A percentile compares a stretch with the other conserved stretches of the same genome.
Conservation (phyloP, 2,329 filamentous ascomycete genomes). For the Diatrype stigma region DNA sequence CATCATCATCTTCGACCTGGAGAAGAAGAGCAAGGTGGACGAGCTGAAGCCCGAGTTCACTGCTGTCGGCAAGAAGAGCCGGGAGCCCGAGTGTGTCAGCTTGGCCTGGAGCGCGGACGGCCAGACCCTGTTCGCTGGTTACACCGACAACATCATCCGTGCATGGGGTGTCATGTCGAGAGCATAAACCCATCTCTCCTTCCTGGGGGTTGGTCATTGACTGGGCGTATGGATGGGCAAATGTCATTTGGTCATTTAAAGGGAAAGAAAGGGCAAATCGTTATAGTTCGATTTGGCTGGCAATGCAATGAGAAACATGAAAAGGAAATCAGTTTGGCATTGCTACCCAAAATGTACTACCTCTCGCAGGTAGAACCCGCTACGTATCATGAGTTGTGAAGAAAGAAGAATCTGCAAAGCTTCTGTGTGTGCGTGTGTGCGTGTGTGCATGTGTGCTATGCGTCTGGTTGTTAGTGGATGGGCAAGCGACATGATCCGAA, state of each 20-base stretch:
- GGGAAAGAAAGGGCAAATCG: conserved; percentile 25
- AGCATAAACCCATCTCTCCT: conserved; percentile 50
- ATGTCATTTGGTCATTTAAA: conserved; percentile 30
- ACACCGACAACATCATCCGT: conserved; percentile 99
- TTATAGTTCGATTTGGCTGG: conserved; percentile 13
- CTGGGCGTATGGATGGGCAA: conserved; percentile 29
- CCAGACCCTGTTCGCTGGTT: conserved; percentile 98
- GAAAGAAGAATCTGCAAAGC: too few relatives aligned
- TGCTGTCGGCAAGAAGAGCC: conserved; percentile 96
- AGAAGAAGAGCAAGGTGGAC: conserved; percentile 99
- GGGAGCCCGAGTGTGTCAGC: conserved; percentile 96
- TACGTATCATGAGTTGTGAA: too few relatives aligned
- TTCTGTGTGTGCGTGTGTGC: too few relatives aligned
- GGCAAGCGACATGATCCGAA: too few relatives aligned
- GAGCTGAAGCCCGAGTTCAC: conserved; percentile 99
- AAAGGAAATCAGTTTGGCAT: not conserved
- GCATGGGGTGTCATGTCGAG: conserved; percentile 97
- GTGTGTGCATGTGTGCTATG: too few relatives aligned
- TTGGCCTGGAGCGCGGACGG: conserved; percentile 98
- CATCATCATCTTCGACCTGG: conserved; percentile 99
- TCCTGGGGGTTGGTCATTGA: conserved; percentile 26
- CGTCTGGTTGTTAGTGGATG: too few relatives aligned
- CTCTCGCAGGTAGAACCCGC: too few relatives aligned
- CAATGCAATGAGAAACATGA: conserved; percentile 16
- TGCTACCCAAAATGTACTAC: too few relatives aligned